These are phyloP conservation scores for Gillenia trifoliata DNA, from an alignment of 306 rosid genomes.

Conservation along the genomic window DNA sequence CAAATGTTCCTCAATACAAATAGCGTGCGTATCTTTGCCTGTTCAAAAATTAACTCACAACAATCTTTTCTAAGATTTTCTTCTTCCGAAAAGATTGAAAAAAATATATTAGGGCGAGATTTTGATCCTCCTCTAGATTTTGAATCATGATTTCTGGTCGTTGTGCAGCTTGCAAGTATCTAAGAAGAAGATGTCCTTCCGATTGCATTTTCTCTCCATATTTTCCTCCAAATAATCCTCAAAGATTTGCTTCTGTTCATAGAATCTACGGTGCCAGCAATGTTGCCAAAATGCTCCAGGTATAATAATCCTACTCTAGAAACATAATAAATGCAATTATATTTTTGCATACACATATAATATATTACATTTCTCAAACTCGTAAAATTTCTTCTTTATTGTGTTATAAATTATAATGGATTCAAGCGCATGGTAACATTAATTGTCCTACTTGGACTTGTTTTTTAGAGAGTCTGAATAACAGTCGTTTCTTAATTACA, in stretches of 20 bases:
- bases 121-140: slow-evolving; percentile 23
- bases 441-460: background rate
- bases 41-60: background rate
- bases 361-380: background rate
- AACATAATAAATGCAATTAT: background rate
- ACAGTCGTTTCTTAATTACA: background rate
- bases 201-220: slow-evolving; percentile 71
- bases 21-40: background rate
- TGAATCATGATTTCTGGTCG: slow-evolving; percentile 21
- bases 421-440: background rate
- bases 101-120: slow-evolving; percentile 23
- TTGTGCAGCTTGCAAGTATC: slow-evolving; percentile 76
- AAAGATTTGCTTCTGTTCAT: slow-evolving; percentile 69
- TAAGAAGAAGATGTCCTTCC: slow-evolving; percentile 62
- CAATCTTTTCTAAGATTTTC: slow-evolving; percentile 25
- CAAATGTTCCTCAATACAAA: slow-evolving; percentile 5
- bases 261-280: slow-evolving; percentile 70
- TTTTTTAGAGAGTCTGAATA: background rate
- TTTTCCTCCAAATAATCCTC: slow-evolving; percentile 67
- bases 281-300: slow-evolving; percentile 76
- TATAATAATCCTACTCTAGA: slow-evolving; percentile 14
- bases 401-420: background rate
- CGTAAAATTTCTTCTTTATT: no score
- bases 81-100: slow-evolving; percentile 15
- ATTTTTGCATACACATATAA: no score